Evolutionary conservation across 2,329 filamentous ascomycete species (phyloP), one percentile per base, ranked within the genome.

Genomic region (Beauveria sp.): DNA sequence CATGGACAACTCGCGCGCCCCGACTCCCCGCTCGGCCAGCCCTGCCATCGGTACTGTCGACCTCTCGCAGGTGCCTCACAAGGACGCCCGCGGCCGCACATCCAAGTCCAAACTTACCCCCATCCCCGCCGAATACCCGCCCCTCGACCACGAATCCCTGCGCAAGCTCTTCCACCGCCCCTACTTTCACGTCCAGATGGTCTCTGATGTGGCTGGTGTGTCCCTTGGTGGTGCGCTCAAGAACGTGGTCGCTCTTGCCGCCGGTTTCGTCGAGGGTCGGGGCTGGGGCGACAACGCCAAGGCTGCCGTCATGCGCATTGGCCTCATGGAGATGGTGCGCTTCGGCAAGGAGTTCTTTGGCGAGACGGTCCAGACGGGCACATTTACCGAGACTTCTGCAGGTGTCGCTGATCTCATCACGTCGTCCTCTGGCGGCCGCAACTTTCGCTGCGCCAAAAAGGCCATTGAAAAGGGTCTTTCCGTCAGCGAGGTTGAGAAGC

Each of bases 211-310:
- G n/a, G 95, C 93, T 0, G 95, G 95, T 67, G 93, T 97, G 1
- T 98, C 95, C 5, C 86, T 99, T 40, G 89, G 93, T 49, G 95
- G 95, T 63, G 95, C 95, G 0, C 80, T 99, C 67, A 99, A 99
- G 82, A 99, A 99, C 79, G 88, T 99, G 66, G 91, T 99, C 60
- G 95, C 95, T 5, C 79, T 99, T 20, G 93, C 92, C 5, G 93
- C 95, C 38, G 95, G 95, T 62, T 99, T 96, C 74, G 92, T 98
- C 50, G 91, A 96, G 66, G 95, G 95, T 42, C 85, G 93, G 64
- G 93, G 93, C 66, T 99, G 95, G 93, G 95, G 95, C 70, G 93
- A 98, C 79, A 99, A 98, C 68, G 93, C 93, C 66, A 98, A 99
- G 79, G 92, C 95, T n/a, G 95, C 95, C 51, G 88, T 99, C 63